Base-by-base conservation (phyloP, 345 rosid species). In the Conringia planisiliqua region DNA sequence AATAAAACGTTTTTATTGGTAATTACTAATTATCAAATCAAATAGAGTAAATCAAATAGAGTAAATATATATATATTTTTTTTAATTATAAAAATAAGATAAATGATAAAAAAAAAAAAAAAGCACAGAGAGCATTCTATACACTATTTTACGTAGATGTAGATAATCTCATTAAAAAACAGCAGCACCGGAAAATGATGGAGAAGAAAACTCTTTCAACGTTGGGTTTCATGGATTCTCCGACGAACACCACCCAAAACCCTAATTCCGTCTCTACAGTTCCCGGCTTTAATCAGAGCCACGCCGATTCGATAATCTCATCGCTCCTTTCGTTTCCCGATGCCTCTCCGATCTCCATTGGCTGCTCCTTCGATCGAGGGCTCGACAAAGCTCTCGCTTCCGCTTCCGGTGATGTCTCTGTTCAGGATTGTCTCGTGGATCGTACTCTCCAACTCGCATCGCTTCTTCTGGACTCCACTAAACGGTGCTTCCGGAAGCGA, bases 401-500 rank as follows among this genome's bases (percentile, higher is more conserved):
- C 47, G 68, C 43, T 59, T 68, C 79, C 46, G 9, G 1, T 16
- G 70, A 69, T n/a, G 86, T 86, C 29, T 68, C 85, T 48, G 90
- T 85, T 52, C 85, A 87, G 58, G 78, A 87, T 17, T 59, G 65
- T 62, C 91, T 88, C 78, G 81, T 86, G 76, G 87, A 88, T 79
- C 91, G 85, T 5, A 93, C 89, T 11, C 80, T 82, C 63, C 74
- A 79, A 38, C 71, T 92, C n/a, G 89, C 90, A 20, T 81, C 89
- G 32, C 63, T 86, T 17, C 87, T 92, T 71, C 82, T 85, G 17
- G 82, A 86, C 57, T 86, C 93, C 10, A 89, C 86, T 47, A 86
- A 85, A 30, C 89, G 85, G 24, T 89, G 93, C 32, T 75, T 88
- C 55, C 75, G 95, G 10, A 87, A 82, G 27, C 95, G 90, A 58